Evolutionary conservation across 495 filamentous ascomycete species (phyloP).

Genomic region (Mycothermus thermophilus): DNA sequence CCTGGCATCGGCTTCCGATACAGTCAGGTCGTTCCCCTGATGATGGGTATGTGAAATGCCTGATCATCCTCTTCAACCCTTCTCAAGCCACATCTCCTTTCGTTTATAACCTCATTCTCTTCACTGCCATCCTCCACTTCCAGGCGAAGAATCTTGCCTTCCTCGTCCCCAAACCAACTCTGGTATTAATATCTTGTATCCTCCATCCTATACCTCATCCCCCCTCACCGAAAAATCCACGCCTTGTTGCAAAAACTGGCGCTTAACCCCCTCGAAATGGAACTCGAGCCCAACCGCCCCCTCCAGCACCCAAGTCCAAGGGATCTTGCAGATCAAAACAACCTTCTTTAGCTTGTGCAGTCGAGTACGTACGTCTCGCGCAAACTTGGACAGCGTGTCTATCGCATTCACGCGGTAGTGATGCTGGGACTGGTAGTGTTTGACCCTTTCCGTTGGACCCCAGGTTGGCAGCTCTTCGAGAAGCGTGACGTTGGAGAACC

Average conservation of each 20-base stretch:
- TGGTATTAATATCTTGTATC: too few relatives aligned
- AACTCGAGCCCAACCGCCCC: conserved; percentile 9
- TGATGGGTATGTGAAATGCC: too few relatives aligned
- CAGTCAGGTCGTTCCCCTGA: too few relatives aligned
- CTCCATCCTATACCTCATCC: conserved; percentile 7
- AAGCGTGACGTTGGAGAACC: conserved; percentile 14
- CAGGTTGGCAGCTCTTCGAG: conserved; percentile 10
- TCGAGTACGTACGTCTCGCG: conserved; percentile 3
- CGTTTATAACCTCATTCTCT: too few relatives aligned
- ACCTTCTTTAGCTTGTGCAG: conserved; percentile 12
- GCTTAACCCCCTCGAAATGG: conserved; percentile 13
- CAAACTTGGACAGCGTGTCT: conserved; percentile 12
- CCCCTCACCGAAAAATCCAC: conserved; percentile 15
- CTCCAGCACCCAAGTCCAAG: conserved; percentile 17
- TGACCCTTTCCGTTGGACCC: conserved; percentile 6
- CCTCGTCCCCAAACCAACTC: too few relatives aligned
- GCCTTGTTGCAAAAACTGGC: conserved; percentile 9
- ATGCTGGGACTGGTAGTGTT: conserved; percentile 10
- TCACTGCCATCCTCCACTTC: too few relatives aligned
- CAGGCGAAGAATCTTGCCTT: too few relatives aligned
- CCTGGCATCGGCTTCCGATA: too few relatives aligned
- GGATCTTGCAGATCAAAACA: conserved; percentile 13
- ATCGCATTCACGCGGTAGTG: conserved; percentile 13
- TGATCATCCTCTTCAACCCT: too few relatives aligned
- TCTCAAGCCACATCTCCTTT: too few relatives aligned